Conservation (phyloP, 2,329 filamentous ascomycete species). For the Fusarium kyushuense region DNA sequence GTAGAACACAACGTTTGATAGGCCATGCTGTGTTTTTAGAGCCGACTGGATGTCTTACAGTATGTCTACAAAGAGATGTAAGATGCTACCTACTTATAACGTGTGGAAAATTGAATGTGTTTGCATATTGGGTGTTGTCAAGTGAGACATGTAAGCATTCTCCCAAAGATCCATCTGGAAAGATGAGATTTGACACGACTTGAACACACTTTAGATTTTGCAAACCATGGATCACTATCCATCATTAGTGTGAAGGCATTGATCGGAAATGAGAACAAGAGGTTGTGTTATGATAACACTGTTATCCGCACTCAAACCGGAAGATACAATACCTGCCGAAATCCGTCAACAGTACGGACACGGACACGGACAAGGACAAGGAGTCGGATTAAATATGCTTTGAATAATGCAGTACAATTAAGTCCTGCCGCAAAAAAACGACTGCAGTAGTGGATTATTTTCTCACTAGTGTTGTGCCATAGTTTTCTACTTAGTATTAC, state of each 20-base stretch:
- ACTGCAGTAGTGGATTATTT: background rate
- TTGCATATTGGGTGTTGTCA: background rate
- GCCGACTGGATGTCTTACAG: background rate
- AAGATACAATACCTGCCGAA: background rate
- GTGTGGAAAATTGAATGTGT: background rate
- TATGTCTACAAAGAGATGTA: too few species aligned
- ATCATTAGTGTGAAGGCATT: background rate
- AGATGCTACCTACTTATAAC: background rate
- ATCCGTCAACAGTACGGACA: background rate
- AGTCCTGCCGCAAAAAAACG: background rate
- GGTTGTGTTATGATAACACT: slow-evolving; percentile 5
- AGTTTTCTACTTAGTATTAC: background rate
- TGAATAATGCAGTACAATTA: slow-evolving; percentile 2
- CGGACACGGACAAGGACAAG: slow-evolving; percentile 6
- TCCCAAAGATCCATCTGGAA: background rate
- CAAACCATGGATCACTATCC: background rate
- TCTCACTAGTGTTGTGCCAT: background rate
- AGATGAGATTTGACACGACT: background rate
- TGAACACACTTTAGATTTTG: background rate
- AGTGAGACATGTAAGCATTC: background rate
- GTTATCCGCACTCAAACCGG: background rate
- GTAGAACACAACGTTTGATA: background rate
- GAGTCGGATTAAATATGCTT: slow-evolving; percentile 4
- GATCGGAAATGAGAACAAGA: background rate
- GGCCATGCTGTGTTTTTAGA: background rate